Conservation (phyloP, 2,329 filamentous ascomycete genomes). For the Epichloe festucae region DNA sequence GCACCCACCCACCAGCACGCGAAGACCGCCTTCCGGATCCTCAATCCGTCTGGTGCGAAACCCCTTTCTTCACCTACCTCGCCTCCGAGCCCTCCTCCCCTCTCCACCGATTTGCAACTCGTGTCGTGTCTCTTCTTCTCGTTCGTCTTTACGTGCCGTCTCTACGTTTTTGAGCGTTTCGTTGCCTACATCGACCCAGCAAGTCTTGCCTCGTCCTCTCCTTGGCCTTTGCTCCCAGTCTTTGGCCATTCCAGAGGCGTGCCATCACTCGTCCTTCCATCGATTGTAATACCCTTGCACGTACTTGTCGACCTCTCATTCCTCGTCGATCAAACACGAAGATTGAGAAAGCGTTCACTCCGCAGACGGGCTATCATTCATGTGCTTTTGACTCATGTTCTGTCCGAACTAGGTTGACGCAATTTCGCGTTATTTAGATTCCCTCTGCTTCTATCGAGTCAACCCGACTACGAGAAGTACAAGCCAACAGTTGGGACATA, state of each 20-base stretch:
- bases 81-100: slow-evolving; percentile 10
- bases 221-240: slow-evolving; percentile 7
- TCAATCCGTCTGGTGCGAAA: slow-evolving; percentile 9
- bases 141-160: slow-evolving; percentile 9
- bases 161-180: slow-evolving; percentile 11
- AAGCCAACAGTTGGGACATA: background rate
- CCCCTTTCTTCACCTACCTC: slow-evolving; percentile 20
- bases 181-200: slow-evolving; percentile 14
- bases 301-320: background rate
- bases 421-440: slow-evolving; percentile 17
- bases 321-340: background rate
- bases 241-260: slow-evolving; percentile 12
- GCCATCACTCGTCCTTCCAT: slow-evolving; percentile 12
- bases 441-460: slow-evolving; percentile 17
- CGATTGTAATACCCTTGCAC: slow-evolving; percentile 16
- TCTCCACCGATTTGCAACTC: slow-evolving; percentile 2
- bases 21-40: slow-evolving; percentile 7
- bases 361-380: background rate
- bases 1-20: slow-evolving; percentile 12
- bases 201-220: slow-evolving; percentile 9
- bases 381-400: slow-evolving; percentile 16
- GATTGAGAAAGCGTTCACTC: background rate
- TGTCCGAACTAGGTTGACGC: slow-evolving; percentile 16
- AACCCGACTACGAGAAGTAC: background rate
- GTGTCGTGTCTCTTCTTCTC: slow-evolving; percentile 9